A percentile compares a stretch with the other conserved stretches of the same genome.
Conservation (phyloP, 371 early-diverging fungal species). For the Batrachochytrium dendrobatidis region DNA sequence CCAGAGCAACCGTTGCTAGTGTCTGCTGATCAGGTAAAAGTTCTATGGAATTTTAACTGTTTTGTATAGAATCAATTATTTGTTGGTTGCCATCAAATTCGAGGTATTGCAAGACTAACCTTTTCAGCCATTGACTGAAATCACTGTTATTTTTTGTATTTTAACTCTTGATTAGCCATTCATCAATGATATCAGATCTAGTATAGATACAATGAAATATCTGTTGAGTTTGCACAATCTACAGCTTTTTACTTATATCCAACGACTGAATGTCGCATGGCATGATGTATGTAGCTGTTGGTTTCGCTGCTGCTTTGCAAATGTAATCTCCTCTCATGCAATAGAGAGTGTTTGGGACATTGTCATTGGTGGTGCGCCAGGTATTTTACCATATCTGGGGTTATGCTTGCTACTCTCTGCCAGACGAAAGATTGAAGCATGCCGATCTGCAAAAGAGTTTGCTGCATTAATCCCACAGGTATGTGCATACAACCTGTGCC, state of each 20-base stretch:
- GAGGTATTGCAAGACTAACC: too few relatives aligned
- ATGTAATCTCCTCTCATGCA: constrained; percentile 24
- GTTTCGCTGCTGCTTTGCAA: constrained; percentile 26
- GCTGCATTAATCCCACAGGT: constrained; percentile 16
- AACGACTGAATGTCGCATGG: not conserved
- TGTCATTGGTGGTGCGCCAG: constrained; percentile 23
- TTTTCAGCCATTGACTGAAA: not conserved
- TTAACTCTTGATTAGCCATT: not conserved
- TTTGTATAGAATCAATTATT: too few relatives aligned
- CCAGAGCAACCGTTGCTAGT: not conserved
- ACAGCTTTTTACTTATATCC: not conserved
- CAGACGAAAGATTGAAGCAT: constrained; percentile 18
- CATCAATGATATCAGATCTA: not conserved
- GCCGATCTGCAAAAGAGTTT: constrained; percentile 10
- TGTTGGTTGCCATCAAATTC: too few relatives aligned
- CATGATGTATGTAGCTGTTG: constrained; percentile 15
- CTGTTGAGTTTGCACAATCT: not conserved
- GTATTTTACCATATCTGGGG: constrained; percentile 25
- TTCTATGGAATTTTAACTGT: too few relatives aligned
- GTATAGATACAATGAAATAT: not conserved
- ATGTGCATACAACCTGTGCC: not conserved
- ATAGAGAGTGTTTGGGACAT: constrained; percentile 38
- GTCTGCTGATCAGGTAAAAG: too few relatives aligned
- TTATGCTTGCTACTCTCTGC: constrained; percentile 24
- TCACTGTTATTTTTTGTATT: not conserved